These are phyloP conservation scores for Cucurbita argyrosperma DNA, from an alignment of 306 rosid genomes.

Conservation along the genomic window DNA sequence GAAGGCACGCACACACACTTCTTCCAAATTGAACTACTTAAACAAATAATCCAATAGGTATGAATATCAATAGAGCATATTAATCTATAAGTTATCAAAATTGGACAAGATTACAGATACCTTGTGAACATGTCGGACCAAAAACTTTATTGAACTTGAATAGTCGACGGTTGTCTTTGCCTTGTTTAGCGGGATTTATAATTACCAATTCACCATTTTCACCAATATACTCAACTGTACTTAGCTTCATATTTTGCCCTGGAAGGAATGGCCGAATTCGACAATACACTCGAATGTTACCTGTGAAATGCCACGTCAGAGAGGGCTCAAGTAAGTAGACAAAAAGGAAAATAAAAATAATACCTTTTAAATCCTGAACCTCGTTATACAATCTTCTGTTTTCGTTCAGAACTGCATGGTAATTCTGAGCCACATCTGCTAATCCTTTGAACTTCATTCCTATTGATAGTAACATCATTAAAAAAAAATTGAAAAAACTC, in stretches of 20 bases:
- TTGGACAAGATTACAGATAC: slow-evolving; percentile 22
- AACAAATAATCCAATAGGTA: background rate
- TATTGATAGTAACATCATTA: slow-evolving; percentile 15
- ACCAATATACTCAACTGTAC: slow-evolving; percentile 66
- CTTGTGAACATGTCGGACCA: slow-evolving; percentile 73
- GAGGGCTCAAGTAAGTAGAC: background rate
- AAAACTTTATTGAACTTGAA: slow-evolving; percentile 94
- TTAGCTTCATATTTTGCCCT: slow-evolving; percentile 69
- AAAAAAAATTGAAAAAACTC: background rate
- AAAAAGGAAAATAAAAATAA: background rate
- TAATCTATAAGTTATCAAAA: background rate
- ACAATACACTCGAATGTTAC: slow-evolving; percentile 93
- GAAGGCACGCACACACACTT: background rate
- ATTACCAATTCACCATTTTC: slow-evolving; percentile 82
- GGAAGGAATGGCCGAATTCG: slow-evolving; percentile 94
- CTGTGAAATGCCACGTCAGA: slow-evolving; percentile 22
- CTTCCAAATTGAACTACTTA: background rate
- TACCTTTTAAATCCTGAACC: slow-evolving; percentile 97
- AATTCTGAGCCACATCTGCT: slow-evolving; percentile 83
- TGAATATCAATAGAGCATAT: background rate
- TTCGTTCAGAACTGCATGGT: slow-evolving; percentile 68
- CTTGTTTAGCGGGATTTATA: slow-evolving; percentile 75
- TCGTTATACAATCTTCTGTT: slow-evolving; percentile 84
- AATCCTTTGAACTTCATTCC: slow-evolving; percentile 66
- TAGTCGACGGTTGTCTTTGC: slow-evolving; percentile 65